Base-by-base conservation (phyloP, 805 yeast species). In the Blastobotrys americana region DNA sequence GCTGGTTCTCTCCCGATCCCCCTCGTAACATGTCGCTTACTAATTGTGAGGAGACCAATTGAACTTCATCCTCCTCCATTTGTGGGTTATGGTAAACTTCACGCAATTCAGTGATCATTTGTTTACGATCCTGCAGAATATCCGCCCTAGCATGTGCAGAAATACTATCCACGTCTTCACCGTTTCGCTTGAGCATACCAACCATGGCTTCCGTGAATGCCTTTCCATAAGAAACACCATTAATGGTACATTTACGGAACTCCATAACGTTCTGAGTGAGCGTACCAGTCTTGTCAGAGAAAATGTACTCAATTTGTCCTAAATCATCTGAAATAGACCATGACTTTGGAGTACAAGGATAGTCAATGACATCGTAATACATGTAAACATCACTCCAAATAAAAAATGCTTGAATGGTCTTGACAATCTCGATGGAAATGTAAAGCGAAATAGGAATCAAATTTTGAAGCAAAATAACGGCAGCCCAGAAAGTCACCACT, bases 311-410 rank as follows among this genome's bases (percentile, higher is more conserved):
- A 48, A 84, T 80, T 60, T 84, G 94, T 16, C 94, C 94, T 51
- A 84, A 70, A 61, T 84, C 94, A 63, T 84, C 94, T 4, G 88
- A 80, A 37, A 84, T 80, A 50, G 79, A 79, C 94, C 94, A 84
- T 0, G 89, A 75, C 55, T 83, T 82, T 2, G 94, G 90, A 1
- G 79, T 73, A 60, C 90, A 82, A 0, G 90, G 88, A 56, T 76
- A 81, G 61, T 84, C 88, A 39, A 82, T 65, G 44, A 63, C 71
- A 42, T 72, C 79, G 55, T 83, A 80, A 57, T 84, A 84, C 82
- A 84, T 78, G 47, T 74, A 70, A 21, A 71, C 65, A 60, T 84
- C 94, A 2, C 82, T 73, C 60, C 74, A 81, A 51, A 84, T 84
- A 65, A 83, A 83, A 51, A 70, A 80, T 0, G 89, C 90, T 57